Base-by-base conservation (phyloP, 495 filamentous ascomycete species). In the Aspergillus sparsus region DNA sequence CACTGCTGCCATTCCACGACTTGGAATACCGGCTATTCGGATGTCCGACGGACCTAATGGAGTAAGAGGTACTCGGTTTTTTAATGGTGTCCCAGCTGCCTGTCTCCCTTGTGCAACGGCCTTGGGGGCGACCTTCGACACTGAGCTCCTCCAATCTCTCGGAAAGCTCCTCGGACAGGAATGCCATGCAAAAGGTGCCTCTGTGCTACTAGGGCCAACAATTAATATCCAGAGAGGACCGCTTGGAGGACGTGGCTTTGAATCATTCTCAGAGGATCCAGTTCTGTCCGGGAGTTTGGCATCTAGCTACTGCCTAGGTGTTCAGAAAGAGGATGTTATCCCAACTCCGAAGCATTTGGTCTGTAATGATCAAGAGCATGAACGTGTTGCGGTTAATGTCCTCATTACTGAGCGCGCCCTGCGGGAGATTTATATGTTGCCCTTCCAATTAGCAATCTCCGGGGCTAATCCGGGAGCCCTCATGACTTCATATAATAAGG, bases 401-500 rank as follows among this genome's bases (percentile, higher is more conserved):
- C 79, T 84, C 39, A 74, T 90, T 16, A 83, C 83, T 0, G 82
- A 87, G 54, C 78, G 88, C 15, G 82, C 88, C 16, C 64, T 91
- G 63, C 76, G 87, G 13, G 89, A 92, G 73, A 84, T 91, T 15
- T 90, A 92, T 64, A 72, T 88, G 12, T 67, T 88, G 53, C 87
- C 89, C 0, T 93, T 92, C 68, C 85, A 89, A 68, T 73, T 90
- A 49, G 88, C 85, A 6, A 76, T 90, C 39, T 69, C 80, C 3
- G 79, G 84, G 18, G 71, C 76, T 1, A 70, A 80, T 34, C 86
- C 87, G 1, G 79, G 75, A 36, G 82, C 84, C 1, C 75, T 91
- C 36, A 92, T 93, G 89, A 88, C 85, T 31, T 79, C 83, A 35
- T 93, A 92, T 62, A 91, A 90, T 57, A 84, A 86, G 50, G 78